Base-by-base conservation (phyloP, 208 protist genomes). In the Trypanosoma scelopori region DNA sequence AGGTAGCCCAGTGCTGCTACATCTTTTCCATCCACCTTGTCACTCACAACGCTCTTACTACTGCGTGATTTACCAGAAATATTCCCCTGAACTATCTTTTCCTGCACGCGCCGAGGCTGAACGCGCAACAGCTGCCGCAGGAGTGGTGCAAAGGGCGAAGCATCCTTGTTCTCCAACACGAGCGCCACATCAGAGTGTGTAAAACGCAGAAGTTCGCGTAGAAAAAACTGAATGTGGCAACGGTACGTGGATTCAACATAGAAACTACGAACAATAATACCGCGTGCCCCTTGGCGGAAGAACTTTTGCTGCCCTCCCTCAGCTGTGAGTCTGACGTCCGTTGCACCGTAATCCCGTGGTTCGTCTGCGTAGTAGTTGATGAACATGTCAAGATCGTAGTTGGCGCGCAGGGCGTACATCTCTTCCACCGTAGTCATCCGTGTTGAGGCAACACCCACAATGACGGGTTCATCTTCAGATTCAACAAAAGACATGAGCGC, bases 321-420 rank as follows among this genome's bases (percentile, higher is more conserved):
- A 0, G 78, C 42, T 13, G 69, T 74, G 12, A 83, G 69, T 16
- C 48, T 32, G 53, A 94, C 83, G 70, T 94, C 78, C 1, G 88
- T 93, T 12, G 71, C 75, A 0, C 45, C 13, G 72, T 94, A 94
- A 82, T 94, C 64, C 43, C 76, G 61, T 23, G 79, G 76, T 16
- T 39, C 69, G 12, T 69, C 55, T 2, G 85, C 65, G 66, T 92
- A 85, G 75, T 92, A 92, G 59, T 83, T 70, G 28, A 93, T 71
- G 65, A 87, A 86, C 53, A 62, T 74, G 68, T 96, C 91, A n/a
- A 96, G 27, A 62, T 92, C 84, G 66, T 93, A 96, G 77, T 94
- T 94, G 52, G 75, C 71, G 28, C 88, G 83, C 7, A 96, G 69
- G n/a, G 79, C 81, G 63, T 96, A 92, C 81, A 93, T 79, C 49